phyloP scores from a whole-genome alignment of 1,284 basidiomycete genomes.

The Bjerkandera adusta region DNA sequence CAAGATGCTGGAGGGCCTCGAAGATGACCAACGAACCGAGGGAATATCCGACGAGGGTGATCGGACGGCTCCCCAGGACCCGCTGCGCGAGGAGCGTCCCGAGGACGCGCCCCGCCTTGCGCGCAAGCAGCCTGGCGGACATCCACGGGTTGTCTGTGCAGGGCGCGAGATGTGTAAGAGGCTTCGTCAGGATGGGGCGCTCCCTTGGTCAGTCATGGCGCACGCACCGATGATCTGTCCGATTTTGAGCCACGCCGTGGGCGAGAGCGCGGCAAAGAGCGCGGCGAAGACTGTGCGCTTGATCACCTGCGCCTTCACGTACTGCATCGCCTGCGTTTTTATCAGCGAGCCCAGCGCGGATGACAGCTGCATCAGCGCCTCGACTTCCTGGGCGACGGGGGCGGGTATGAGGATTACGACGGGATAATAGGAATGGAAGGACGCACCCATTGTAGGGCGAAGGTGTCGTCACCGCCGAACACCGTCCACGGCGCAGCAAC shows the following conservation, averaged over 20 bases:
- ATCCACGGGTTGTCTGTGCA: constrained; percentile 57
- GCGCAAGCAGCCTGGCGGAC: constrained; percentile 48
- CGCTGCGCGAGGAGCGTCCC: constrained; percentile 49
- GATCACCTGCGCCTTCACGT: constrained; percentile 47
- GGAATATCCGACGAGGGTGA: constrained; percentile 56
- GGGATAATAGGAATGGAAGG: not conserved
- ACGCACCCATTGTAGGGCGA: constrained; percentile 58
- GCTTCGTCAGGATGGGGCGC: no score
- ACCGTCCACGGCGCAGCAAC: constrained; percentile 54
- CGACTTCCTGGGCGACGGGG: constrained; percentile 43
- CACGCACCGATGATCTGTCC: constrained; percentile 50
- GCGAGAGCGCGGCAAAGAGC: constrained; percentile 49
- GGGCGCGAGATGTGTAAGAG: not conserved
- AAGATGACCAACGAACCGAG: constrained; percentile 55
- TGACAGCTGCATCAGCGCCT: constrained; percentile 50
- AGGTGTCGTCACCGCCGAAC: constrained; percentile 52
- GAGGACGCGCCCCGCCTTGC: constrained; percentile 55
- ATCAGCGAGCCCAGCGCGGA: constrained; percentile 45
- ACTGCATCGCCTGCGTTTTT: constrained; percentile 49
- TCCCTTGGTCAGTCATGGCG: not conserved
- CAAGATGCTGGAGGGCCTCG: constrained; percentile 41
- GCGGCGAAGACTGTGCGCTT: constrained; percentile 50
- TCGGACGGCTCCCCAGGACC: constrained; percentile 54
- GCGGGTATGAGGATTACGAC: not conserved
- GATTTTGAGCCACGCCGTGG: constrained; percentile 50